Base-by-base conservation (phyloP, 306 rosid genomes). In the Dicorynia guianensis region DNA sequence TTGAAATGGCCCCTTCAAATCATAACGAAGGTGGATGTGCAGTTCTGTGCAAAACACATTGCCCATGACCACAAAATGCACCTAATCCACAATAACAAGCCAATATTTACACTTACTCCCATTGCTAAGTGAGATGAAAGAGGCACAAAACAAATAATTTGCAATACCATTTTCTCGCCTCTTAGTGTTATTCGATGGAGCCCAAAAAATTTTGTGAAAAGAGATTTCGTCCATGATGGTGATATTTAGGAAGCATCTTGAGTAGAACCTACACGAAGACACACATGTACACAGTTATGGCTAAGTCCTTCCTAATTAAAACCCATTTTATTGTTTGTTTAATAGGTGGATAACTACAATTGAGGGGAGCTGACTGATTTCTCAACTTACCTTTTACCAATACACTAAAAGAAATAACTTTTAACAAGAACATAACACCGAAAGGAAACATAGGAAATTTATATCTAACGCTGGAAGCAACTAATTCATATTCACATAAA, bases 11-110 rank as follows among this genome's bases (percentile, higher is more conserved):
- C 99, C 99, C 82, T 95, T 95, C 81, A 95, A 80, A 86, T 95
- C 99, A 76, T 90, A 95, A 57, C 91, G 96, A 25, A 89, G 91
- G 76, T 95, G 99, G 85, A 95, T 90, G 72, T 78, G 87, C 80
- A 95, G 64, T 79, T 89, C 98, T 66, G 99, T 95, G 84, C 88
- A 89, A 70, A 95, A 92, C 99, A 95, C 92, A 81, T 95, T 95
- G 57, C 99, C 99, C 99, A 95, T 95, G 77, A 95, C 98, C 83
- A 95, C 90, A 71, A 95, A 95, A 30, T 97, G 98, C 48, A 95
- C 96, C 99, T 95, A 71, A 60, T 36, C 56, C 43, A 84, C 69
- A 84, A 79, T 47, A 79, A 40, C 30, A 78, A 71, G 47, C 15
- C 75, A 69, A 68, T 47, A 38, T 60, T 69, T 61, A 78, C 4